Evolutionary conservation across 345 rosid species (phyloP).

Genomic region (Linum usitatissimum): DNA sequence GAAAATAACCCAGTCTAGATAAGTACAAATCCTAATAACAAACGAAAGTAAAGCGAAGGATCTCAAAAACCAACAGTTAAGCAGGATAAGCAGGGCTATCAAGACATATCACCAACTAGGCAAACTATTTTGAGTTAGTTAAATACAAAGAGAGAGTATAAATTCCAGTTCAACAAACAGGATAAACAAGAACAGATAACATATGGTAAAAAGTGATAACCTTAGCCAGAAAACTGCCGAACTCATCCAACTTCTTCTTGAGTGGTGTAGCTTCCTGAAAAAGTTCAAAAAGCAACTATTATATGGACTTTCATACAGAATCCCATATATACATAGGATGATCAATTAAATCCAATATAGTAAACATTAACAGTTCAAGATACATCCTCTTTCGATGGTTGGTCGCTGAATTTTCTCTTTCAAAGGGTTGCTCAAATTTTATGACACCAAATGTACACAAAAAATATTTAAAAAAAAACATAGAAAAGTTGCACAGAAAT

Average conservation of each 20-base stretch:
- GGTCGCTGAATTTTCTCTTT: no score
- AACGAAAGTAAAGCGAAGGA: neutral
- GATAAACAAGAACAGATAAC: conserved; percentile 3
- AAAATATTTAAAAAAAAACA: neutral
- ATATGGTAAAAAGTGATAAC: conserved; percentile 26
- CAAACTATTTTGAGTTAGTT: neutral
- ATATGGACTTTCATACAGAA: neutral
- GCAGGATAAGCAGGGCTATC: neutral
- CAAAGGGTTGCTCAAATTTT: no score
- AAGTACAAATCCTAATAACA: neutral
- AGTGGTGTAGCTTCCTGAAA: conserved; percentile 90
- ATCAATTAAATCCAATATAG: neutral
- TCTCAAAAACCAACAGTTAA: neutral
- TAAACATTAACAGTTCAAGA: no score
- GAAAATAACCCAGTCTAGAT: neutral
- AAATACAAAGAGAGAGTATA: no score
- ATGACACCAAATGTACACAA: no score
- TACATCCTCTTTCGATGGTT: no score
- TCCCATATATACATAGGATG: neutral
- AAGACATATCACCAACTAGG: neutral
- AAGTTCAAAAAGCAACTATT: conserved; percentile 14
- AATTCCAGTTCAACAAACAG: neutral
- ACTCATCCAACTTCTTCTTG: conserved; percentile 97
- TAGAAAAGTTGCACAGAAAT: neutral
- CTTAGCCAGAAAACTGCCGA: conserved; percentile 97